Evolutionary conservation across 371 early-diverging fungal species (phyloP).

Genomic region (Haplosporangium sp.): DNA sequence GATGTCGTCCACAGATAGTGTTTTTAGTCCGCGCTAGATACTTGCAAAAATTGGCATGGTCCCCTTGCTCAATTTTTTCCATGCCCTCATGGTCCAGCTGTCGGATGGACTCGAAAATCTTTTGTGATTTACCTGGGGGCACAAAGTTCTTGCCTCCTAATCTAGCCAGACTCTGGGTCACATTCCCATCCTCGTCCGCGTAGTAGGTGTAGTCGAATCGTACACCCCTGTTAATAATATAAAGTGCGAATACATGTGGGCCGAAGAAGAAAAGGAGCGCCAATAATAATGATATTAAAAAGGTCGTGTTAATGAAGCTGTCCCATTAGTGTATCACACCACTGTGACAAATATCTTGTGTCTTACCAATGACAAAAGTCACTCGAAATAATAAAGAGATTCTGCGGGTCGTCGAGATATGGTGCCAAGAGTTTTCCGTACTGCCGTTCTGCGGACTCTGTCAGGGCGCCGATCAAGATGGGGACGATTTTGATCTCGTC

Average conservation of each 20-base stretch:
- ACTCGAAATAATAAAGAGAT: slow-evolving; percentile 89
- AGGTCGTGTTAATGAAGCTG: no score
- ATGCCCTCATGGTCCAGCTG: slow-evolving; percentile 86
- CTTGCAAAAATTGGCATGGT: slow-evolving; percentile 66
- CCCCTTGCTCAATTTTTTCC: slow-evolving; percentile 71
- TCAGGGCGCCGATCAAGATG: slow-evolving; percentile 85
- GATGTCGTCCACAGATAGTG: slow-evolving; percentile 95
- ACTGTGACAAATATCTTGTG: no score
- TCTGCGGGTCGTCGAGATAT: slow-evolving; percentile 75
- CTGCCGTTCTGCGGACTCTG: slow-evolving; percentile 63
- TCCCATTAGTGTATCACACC: no score
- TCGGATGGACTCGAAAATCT: slow-evolving; percentile 76
- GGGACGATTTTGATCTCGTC: slow-evolving; percentile 77
- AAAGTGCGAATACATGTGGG: no score
- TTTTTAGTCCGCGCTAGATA: slow-evolving; percentile 84
- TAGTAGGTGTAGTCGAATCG: slow-evolving; percentile 78
- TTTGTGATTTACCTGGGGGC: slow-evolving; percentile 4
- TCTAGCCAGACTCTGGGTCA: slow-evolving; percentile 29
- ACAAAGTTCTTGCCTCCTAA: slow-evolving; percentile 13
- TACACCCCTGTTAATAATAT: slow-evolving; percentile 59
- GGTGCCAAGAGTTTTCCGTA: slow-evolving; percentile 77
- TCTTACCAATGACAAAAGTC: slow-evolving; percentile 96
- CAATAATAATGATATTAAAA: neutral
- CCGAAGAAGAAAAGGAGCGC: neutral
- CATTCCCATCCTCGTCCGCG: slow-evolving; percentile 44